Conservation (phyloP, 345 rosid species). For the Hypericum perforatum region DNA sequence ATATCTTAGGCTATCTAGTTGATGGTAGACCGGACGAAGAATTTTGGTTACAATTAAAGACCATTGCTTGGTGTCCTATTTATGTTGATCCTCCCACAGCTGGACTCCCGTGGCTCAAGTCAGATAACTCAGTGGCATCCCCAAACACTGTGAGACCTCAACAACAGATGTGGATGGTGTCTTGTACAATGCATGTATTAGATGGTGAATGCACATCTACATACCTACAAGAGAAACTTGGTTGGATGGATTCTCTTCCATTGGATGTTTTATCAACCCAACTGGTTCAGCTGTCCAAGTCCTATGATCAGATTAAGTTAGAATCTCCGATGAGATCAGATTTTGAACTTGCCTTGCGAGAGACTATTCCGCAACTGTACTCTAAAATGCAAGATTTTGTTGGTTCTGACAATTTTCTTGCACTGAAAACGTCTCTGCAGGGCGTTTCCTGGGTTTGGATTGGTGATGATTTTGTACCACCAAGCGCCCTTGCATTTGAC, state of each 20-base stretch:
- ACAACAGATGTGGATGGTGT: constrained; percentile 75
- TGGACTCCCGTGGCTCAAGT: constrained; percentile 81
- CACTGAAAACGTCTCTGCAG: constrained; percentile 49
- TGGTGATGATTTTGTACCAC: constrained; percentile 78
- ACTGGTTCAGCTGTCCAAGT: constrained; percentile 61
- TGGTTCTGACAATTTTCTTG: constrained; percentile 48
- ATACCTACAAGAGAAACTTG: constrained; percentile 64
- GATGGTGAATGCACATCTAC: constrained; percentile 54
- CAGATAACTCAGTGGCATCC: constrained; percentile 45
- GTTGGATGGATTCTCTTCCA: constrained; percentile 60
- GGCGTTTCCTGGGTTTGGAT: constrained; percentile 90
- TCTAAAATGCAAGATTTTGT: constrained; percentile 49
- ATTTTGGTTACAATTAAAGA: constrained; percentile 82
- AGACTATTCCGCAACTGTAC: constrained; percentile 57
- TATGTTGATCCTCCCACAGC: constrained; percentile 52
- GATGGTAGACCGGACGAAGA: constrained; percentile 54
- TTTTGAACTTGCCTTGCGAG: constrained; percentile 47
- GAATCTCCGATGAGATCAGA: constrained; percentile 35
- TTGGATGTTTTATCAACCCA: constrained; percentile 49
- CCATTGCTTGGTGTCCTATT: constrained; percentile 81
- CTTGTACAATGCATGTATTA: constrained; percentile 61
- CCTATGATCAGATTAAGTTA: constrained; percentile 44
- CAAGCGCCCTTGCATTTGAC: constrained; percentile 86
- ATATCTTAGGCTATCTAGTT: constrained; percentile 35
- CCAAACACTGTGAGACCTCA: constrained; percentile 75